These are phyloP conservation scores for Trametes sanguinea DNA, from an alignment of 768 basidiomycete genomes.

Conservation along the genomic window DNA sequence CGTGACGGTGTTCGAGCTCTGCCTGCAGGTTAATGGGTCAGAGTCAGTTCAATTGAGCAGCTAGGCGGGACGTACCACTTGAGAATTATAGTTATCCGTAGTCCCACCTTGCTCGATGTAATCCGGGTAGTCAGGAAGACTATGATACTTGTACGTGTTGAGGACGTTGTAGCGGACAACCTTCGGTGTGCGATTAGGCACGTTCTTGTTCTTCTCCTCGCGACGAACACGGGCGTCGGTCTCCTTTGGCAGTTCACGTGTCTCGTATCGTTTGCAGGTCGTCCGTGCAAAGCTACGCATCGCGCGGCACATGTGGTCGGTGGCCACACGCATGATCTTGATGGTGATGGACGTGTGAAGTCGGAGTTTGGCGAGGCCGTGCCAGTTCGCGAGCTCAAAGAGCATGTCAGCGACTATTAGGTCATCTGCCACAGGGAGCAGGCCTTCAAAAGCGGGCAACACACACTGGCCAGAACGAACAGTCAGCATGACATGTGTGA, in stretches of 20 bases:
- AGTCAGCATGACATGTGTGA: neutral
- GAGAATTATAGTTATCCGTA: constrained; percentile 30
- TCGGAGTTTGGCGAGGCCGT: constrained; percentile 42
- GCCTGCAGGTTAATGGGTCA: constrained; percentile 28
- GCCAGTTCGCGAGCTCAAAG: constrained; percentile 39
- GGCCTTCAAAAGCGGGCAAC: constrained; percentile 40
- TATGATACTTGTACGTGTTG: constrained; percentile 32
- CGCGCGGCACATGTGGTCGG: neutral
- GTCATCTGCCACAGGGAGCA: constrained; percentile 27
- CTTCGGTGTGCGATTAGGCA: neutral
- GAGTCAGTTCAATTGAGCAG: neutral
- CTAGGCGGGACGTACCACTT: constrained; percentile 23
- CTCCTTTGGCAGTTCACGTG: constrained; percentile 5
- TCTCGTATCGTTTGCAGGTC: neutral
- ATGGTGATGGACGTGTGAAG: constrained; percentile 41
- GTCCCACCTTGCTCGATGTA: constrained; percentile 25
- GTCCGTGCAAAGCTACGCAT: neutral
- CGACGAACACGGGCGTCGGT: constrained; percentile 3
- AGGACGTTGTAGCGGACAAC: constrained; percentile 21
- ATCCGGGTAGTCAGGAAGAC: constrained; percentile 23
- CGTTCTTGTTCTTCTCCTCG: neutral
- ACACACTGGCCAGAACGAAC: constrained; percentile 2
- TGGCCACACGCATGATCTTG: constrained; percentile 16
- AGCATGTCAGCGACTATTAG: constrained; percentile 35
- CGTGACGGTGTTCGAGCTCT: constrained; percentile 38